Evolutionary conservation across 345 rosid species (phyloP).

Genomic region (Gossypium longicalyx): DNA sequence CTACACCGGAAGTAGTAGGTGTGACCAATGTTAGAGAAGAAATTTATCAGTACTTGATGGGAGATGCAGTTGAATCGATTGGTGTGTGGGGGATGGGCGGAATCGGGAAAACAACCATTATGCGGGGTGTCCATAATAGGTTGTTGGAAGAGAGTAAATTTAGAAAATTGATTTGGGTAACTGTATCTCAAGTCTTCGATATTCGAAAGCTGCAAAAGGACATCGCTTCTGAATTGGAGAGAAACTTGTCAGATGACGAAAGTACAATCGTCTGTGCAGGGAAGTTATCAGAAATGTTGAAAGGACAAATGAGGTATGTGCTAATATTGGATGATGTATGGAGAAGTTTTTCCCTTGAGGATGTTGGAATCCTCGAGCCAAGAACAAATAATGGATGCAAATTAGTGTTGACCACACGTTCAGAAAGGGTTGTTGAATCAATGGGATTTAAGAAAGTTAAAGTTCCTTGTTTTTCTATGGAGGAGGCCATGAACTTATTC

Average conservation of each 20-base stretch:
- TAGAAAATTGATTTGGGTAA: too few relatives aligned
- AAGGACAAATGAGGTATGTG: not conserved
- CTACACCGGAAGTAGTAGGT: not conserved
- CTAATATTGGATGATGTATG: not conserved
- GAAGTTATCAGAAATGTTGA: not conserved
- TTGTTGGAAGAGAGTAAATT: too few relatives aligned
- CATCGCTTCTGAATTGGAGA: not conserved
- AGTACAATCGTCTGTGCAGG: not conserved
- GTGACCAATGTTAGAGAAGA: not conserved
- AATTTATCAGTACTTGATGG: not conserved
- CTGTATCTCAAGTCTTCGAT: not conserved
- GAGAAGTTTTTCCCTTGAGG: too few relatives aligned
- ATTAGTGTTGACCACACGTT: constrained; percentile 7
- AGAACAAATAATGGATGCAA: not conserved
- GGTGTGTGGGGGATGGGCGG: constrained; percentile 20
- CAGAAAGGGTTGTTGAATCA: not conserved
- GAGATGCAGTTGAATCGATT: not conserved
- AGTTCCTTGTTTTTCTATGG: not conserved
- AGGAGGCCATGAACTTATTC: too few relatives aligned
- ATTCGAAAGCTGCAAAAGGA: not conserved
- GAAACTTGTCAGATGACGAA: not conserved
- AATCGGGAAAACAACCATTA: not conserved
- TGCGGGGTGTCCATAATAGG: too few relatives aligned
- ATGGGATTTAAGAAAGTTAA: constrained; percentile 5
- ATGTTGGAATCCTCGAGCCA: constrained; percentile 15